Base-by-base conservation (phyloP, 169 alveolate genomes). In the Ichthyophthirius multifiliis region DNA sequence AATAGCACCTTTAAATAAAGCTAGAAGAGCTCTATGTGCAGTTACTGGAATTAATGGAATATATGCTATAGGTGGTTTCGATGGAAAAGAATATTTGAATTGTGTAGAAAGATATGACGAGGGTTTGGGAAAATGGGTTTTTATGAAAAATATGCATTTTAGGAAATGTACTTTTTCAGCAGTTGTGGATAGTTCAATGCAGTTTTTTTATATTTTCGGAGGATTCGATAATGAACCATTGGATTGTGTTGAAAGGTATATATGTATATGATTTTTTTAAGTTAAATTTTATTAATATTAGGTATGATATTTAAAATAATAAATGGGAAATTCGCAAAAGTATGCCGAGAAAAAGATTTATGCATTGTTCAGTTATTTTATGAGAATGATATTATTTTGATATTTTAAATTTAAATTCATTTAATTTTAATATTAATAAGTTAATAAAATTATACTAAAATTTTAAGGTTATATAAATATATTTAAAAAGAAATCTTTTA, bases 21-120 rank as follows among this genome's bases (percentile, higher is more conserved):
- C 87, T 4, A 83, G 94, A 82, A 81, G 94, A 85, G 95, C 95
- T 1, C 80, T 90, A 6, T 48, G 90, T 30, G 89, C 92, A 3
- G 93, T 93, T 0, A 65, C 91, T 16, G 62, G 90, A 9, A 95
- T 95, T 35, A 92, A 93, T 79, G 95, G 95, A 0, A 92, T 93
- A 1, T 93, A 93, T 82, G 93, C 93, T 34, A 82, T 93, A n/a
- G 96, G 96, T 23, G 96, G 96, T 20, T 93, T 88, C 62, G 90
- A 90, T 77, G 96, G 95, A 30, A 31, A 41, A n/a, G 65, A 88
- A 39, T 93, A 93, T 78, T 45, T 90, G 37, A 75, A 65, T 20
- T 67, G 87, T 65, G 90, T 90, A 2, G 96, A 93, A 73, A 74
- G 78, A 71, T 84, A 65, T 55, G 95, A 89, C 32, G 76, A 71